phyloP scores from a whole-genome alignment of 2,329 filamentous ascomycete genomes.

The Fusarium solani-melongenae region DNA sequence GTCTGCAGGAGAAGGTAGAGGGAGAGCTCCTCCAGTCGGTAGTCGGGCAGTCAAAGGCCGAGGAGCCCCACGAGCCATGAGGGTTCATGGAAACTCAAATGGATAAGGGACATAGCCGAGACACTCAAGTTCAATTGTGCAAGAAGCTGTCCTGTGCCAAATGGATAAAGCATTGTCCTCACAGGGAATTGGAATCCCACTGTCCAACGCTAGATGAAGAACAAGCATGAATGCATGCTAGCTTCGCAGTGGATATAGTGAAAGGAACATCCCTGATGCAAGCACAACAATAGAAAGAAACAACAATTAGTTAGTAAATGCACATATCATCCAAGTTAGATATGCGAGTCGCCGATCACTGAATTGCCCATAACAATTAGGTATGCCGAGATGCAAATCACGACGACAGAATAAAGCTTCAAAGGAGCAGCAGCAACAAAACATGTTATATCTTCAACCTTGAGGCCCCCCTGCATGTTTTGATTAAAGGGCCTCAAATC shows the following conservation, averaged over 20 bases:
- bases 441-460: conserved; percentile 1
- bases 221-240: background rate
- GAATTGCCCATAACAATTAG: background rate
- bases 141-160: background rate
- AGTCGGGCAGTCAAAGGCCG: no score
- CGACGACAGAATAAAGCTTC: background rate
- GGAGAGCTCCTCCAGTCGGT: no score
- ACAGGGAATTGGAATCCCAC: no score
- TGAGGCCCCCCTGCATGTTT: conserved; percentile 24
- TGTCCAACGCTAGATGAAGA: background rate
- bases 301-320: background rate
- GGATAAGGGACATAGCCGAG: background rate
- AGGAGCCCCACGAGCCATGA: no score
- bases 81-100: background rate
- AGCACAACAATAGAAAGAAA: background rate
- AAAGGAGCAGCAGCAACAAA: background rate
- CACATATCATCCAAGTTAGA: background rate
- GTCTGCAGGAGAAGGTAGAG: no score
- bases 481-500: conserved; percentile 39
- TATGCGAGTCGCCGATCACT: background rate
- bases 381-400: no score
- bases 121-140: background rate
- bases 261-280: background rate
- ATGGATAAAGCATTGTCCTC: background rate
- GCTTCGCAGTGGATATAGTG: background rate